These are phyloP conservation scores for Vigna radiata DNA, from an alignment of 306 rosid genomes.

Conservation along the genomic window DNA sequence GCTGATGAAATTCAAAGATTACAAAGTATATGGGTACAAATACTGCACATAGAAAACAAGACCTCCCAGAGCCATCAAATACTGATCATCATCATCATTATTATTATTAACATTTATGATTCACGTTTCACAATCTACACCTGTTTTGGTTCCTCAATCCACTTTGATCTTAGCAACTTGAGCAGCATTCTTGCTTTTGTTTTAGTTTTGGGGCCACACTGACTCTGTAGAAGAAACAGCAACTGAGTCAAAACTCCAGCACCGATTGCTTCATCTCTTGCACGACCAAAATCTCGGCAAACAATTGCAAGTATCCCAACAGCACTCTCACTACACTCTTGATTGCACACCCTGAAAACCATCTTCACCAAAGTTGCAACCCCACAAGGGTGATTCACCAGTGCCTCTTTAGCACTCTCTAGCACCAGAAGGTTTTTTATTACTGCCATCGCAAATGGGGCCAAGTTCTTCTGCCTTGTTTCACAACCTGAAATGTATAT, in stretches of 20 bases:
- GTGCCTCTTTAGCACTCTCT: constrained; percentile 64
- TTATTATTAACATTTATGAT: constrained; percentile 14
- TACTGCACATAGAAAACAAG: constrained; percentile 16
- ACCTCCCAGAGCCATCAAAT: constrained; percentile 35
- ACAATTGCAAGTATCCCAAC: constrained; percentile 63
- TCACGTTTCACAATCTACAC: constrained; percentile 50
- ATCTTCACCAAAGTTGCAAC: constrained; percentile 65
- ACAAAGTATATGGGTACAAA: constrained; percentile 26
- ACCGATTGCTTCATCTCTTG: constrained; percentile 78
- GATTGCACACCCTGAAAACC: constrained; percentile 76
- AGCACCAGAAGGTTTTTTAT: constrained; percentile 67
- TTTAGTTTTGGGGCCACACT: constrained; percentile 69
- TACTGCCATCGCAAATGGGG: constrained; percentile 58
- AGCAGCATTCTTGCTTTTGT: constrained; percentile 85
- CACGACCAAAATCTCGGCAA: constrained; percentile 63
- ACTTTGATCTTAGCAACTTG: constrained; percentile 78
- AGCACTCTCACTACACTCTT: constrained; percentile 77
- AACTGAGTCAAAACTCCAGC: constrained; percentile 82
- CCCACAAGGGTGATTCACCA: constrained; percentile 56
- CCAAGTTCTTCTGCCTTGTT: constrained; percentile 48
- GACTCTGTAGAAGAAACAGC: constrained; percentile 85
- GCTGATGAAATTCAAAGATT: constrained; percentile 19
- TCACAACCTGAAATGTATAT: constrained; percentile 56
- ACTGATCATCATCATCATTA: constrained; percentile 2
- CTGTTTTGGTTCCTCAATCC: constrained; percentile 58